These are phyloP conservation scores for Iris macrosiphon DNA, from an alignment of 106 monocot genomes.

Conservation along the genomic window DNA sequence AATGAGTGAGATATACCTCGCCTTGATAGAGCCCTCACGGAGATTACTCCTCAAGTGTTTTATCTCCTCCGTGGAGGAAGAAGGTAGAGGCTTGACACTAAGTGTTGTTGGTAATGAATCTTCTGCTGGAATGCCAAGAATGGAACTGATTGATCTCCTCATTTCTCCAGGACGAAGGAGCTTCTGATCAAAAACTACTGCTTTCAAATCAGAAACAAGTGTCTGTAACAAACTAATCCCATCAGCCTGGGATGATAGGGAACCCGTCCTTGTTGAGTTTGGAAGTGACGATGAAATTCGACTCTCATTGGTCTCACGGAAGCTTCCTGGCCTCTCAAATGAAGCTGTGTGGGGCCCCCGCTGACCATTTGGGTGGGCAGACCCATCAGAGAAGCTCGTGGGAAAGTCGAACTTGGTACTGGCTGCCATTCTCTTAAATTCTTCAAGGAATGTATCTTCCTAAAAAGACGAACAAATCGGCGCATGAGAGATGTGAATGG, in stretches of 20 bases:
- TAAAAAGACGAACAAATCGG: too few relatives aligned
- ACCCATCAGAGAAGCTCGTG: constrained; percentile 44
- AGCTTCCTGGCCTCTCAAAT: constrained; percentile 45
- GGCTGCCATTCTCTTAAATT: constrained; percentile 29
- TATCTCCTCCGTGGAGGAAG: constrained; percentile 37
- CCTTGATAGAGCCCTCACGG: constrained; percentile 25
- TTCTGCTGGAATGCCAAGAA: constrained; percentile 24
- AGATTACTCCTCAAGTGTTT: constrained; percentile 37
- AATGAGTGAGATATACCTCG: constrained; percentile 29
- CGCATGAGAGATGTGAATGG: too few relatives aligned
- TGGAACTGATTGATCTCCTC: constrained; percentile 28
- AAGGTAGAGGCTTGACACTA: constrained; percentile 9
- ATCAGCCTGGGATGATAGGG: constrained; percentile 19
- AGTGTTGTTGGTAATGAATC: constrained; percentile 18
- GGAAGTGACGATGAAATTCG: constrained; percentile 15
- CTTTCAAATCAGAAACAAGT: constrained; percentile 34
- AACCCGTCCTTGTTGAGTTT: constrained; percentile 19
- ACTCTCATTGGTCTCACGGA: constrained; percentile 35
- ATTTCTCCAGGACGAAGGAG: constrained; percentile 23
- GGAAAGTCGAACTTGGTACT: constrained; percentile 41
- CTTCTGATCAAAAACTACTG: constrained; percentile 22
- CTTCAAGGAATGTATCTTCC: too few relatives aligned
- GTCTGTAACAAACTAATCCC: constrained; percentile 23
- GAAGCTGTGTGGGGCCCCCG: constrained; percentile 22
- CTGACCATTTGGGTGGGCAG: constrained; percentile 5